phyloP scores from a whole-genome alignment of 257 asterid genomes.

The Vinca minor region DNA sequence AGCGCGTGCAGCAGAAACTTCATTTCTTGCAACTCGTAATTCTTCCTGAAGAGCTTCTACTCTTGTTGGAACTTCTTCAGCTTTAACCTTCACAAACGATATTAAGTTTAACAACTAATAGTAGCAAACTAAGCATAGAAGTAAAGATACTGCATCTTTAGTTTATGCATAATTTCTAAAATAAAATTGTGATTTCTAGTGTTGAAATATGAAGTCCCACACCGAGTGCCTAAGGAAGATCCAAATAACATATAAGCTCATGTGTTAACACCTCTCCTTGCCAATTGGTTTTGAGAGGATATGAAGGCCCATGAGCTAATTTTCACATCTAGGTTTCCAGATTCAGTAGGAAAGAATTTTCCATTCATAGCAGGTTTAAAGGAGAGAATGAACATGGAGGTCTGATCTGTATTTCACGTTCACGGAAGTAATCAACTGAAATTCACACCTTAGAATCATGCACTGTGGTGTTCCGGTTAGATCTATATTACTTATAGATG shows the following conservation, averaged over 20 bases:
- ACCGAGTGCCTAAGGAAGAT: too few relatives aligned
- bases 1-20: conserved; percentile 66
- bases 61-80: conserved; percentile 69
- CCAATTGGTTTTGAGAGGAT: too few relatives aligned
- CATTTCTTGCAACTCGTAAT: conserved; percentile 56
- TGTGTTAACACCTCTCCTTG: too few relatives aligned
- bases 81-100: conserved; percentile 52
- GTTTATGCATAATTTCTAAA: neutral
- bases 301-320: too few relatives aligned
- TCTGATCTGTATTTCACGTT: too few relatives aligned
- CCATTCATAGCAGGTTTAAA: neutral
- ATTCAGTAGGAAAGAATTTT: neutral
- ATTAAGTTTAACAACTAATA: neutral
- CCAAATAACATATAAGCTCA: too few relatives aligned
- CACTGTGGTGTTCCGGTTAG: neutral
- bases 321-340: too few relatives aligned
- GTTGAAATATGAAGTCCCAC: too few relatives aligned
- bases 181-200: too few relatives aligned
- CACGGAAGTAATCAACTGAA: neutral
- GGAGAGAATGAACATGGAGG: too few relatives aligned
- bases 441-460: neutral
- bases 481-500: neutral
- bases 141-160: neutral
- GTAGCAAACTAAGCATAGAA: neutral
- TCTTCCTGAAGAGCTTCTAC: conserved; percentile 76